Evolutionary conservation across 2,329 filamentous ascomycete species (phyloP).

Genomic region (Lachnellula cervina): DNA sequence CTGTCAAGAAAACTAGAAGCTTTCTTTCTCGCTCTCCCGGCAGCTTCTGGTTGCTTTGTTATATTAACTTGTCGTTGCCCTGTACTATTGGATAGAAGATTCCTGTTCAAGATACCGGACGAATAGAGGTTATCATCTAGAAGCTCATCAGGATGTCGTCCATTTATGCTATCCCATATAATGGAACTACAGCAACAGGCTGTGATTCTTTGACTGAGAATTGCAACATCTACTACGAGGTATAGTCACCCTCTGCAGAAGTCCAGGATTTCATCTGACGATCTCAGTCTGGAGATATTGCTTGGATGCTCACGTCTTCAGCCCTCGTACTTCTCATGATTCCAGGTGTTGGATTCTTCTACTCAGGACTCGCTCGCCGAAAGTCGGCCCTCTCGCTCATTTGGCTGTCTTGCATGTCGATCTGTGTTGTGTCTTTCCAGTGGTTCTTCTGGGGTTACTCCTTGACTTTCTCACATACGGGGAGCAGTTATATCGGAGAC

Average conservation of each 20-base stretch:
- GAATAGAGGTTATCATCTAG: not conserved
- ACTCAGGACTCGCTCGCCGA: slow-evolving; percentile 80
- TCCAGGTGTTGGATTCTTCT: slow-evolving; percentile 91
- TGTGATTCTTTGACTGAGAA: slow-evolving; percentile 59
- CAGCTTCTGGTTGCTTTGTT: not conserved
- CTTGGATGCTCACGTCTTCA: slow-evolving; percentile 76
- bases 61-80: not conserved
- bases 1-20: too few relatives aligned
- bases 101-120: not conserved
- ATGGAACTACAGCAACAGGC: slow-evolving; percentile 51
- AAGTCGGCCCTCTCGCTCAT: slow-evolving; percentile 87
- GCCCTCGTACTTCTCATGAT: slow-evolving; percentile 89
- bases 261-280: slow-evolving; percentile 38
- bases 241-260: slow-evolving; percentile 32
- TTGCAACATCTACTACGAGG: slow-evolving; percentile 81
- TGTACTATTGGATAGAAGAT: not conserved
- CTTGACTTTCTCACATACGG: slow-evolving; percentile 52
- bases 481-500: slow-evolving; percentile 8
- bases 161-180: slow-evolving; percentile 38
- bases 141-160: not conserved
- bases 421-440: slow-evolving; percentile 78
- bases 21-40: not conserved
- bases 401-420: slow-evolving; percentile 85
- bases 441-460: slow-evolving; percentile 61
- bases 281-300: slow-evolving; percentile 76